Evolutionary conservation across 371 early-diverging fungal genomes (phyloP).

Genomic region (Blakeslea trispora): DNA sequence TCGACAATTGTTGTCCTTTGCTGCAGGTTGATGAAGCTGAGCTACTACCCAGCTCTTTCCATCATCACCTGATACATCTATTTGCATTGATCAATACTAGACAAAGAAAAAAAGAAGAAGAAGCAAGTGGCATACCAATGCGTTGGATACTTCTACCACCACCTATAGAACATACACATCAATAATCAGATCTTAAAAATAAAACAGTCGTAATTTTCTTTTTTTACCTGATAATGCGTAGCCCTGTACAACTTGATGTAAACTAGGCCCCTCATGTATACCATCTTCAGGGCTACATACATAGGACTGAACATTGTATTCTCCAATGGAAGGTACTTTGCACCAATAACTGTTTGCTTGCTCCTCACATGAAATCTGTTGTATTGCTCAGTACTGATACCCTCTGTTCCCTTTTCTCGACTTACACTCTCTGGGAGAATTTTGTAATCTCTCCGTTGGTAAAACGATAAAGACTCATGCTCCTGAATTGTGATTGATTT

Average conservation of each 20-base stretch:
- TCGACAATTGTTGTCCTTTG: constrained; percentile 24
- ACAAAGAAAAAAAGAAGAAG: not conserved
- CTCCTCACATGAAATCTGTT: constrained; percentile 37
- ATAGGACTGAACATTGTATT: constrained; percentile 74
- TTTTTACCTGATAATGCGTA: constrained; percentile 44
- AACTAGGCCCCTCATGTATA: constrained; percentile 8
- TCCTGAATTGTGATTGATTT: constrained; percentile 63
- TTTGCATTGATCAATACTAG: not conserved
- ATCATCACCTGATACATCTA: constrained; percentile 80
- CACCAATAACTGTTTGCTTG: constrained; percentile 54
- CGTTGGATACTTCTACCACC: constrained; percentile 68
- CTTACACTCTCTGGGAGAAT: constrained; percentile 72
- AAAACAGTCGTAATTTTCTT: not conserved
- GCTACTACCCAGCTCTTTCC: constrained; percentile 80
- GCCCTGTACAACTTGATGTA: constrained; percentile 28
- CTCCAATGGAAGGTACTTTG: constrained; percentile 66
- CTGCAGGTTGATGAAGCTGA: constrained; percentile 40
- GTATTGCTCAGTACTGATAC: too few relatives aligned
- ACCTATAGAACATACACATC: constrained; percentile 20
- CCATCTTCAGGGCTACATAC: constrained; percentile 60
- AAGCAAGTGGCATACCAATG: constrained; percentile 55
- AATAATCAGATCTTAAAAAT: too few relatives aligned
- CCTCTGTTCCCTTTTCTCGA: not conserved
- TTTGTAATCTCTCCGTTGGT: constrained; percentile 84
- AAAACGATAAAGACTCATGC: constrained; percentile 72